Percentiles rank a stretch among this genome's conserved stretches.
These are phyloP conservation scores for Coemansia sp. DNA, from an alignment of 192 early-diverging fungal species.

Conservation along the genomic window DNA sequence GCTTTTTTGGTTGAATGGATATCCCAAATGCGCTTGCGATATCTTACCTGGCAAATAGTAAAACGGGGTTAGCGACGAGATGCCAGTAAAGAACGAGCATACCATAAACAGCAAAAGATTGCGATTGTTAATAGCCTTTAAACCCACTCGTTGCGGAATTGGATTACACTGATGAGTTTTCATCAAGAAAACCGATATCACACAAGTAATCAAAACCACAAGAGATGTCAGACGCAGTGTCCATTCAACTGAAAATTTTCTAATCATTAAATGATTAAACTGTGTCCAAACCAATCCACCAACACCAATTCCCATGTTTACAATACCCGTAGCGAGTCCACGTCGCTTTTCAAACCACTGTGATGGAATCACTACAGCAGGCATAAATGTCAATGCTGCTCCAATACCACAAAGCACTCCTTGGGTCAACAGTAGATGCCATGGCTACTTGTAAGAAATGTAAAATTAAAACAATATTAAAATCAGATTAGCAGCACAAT, in stretches of 20 bases:
- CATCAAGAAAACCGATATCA: constrained; percentile 30
- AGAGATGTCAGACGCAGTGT: constrained; percentile 59
- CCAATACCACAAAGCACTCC: constrained; percentile 57
- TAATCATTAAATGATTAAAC: constrained; percentile 57
- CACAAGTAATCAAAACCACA: constrained; percentile 31
- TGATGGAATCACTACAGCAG: constrained; percentile 45
- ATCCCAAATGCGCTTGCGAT: background rate
- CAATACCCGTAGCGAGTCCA: constrained; percentile 56
- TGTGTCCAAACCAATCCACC: constrained; percentile 66
- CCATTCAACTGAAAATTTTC: constrained; percentile 54
- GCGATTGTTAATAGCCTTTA: constrained; percentile 16
- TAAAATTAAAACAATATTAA: background rate
- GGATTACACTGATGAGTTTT: constrained; percentile 15
- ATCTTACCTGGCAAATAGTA: constrained; percentile 49
- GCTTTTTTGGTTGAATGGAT: no score
- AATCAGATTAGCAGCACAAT: no score
- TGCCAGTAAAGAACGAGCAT: constrained; percentile 33
- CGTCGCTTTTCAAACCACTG: constrained; percentile 59
- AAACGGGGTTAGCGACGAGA: constrained; percentile 42
- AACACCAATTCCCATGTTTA: constrained; percentile 63
- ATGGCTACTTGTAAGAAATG: constrained; percentile 53
- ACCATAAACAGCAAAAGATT: constrained; percentile 28
- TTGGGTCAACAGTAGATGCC: constrained; percentile 61
- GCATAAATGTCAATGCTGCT: constrained; percentile 47
- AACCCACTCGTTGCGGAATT: constrained; percentile 7